Conservation (phyloP, 2,329 filamentous ascomycete species). For the Ophiostoma quercus region DNA sequence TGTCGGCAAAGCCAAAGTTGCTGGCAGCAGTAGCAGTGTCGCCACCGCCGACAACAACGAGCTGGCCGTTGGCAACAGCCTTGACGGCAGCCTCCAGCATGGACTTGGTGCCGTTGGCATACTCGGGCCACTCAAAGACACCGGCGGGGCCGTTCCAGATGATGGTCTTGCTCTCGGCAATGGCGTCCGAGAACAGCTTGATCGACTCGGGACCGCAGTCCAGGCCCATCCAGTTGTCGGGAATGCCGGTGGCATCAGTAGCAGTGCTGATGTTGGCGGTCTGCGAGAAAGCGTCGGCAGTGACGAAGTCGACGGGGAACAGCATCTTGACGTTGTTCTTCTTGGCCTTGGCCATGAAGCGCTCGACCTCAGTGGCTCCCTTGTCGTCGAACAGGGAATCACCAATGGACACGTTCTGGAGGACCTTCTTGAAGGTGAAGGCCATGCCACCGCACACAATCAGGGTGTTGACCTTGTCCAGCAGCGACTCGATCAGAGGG, state of each 20-base stretch:
- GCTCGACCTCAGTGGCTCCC: conserved; percentile 82
- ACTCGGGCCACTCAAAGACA: conserved; percentile 96
- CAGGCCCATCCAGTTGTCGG: conserved; percentile 96
- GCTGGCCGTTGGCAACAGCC: conserved; percentile 71
- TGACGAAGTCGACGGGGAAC: conserved; percentile 91
- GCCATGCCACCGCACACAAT: conserved; percentile 98
- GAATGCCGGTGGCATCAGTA: conserved; percentile 82
- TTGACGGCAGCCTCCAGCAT: conserved; percentile 84
- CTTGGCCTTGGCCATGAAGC: conserved; percentile 92
- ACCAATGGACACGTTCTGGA: conserved; percentile 84
- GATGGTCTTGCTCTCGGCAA: conserved; percentile 86
- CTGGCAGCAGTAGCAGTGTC: conserved; percentile 97
- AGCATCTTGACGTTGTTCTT: conserved; percentile 93
- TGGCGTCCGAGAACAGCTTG: conserved; percentile 81
- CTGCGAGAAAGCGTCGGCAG: conserved; percentile 86
- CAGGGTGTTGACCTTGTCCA: conserved; percentile 95
- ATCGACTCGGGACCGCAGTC: conserved; percentile 88
- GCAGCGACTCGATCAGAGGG: conserved; percentile 96
- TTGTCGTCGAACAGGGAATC: conserved; percentile 89
- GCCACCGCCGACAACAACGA: conserved; percentile 97
- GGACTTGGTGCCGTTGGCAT: conserved; percentile 85
- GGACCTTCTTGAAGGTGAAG: conserved; percentile 99
- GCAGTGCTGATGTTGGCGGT: conserved; percentile 77
- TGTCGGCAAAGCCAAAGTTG: conserved; percentile 93
- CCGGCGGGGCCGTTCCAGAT: conserved; percentile 98